Evolutionary conservation across 129 eudicot species (phyloP), one percentile per base, ranked within the genome.

Genomic region (Sambucus nigra): DNA sequence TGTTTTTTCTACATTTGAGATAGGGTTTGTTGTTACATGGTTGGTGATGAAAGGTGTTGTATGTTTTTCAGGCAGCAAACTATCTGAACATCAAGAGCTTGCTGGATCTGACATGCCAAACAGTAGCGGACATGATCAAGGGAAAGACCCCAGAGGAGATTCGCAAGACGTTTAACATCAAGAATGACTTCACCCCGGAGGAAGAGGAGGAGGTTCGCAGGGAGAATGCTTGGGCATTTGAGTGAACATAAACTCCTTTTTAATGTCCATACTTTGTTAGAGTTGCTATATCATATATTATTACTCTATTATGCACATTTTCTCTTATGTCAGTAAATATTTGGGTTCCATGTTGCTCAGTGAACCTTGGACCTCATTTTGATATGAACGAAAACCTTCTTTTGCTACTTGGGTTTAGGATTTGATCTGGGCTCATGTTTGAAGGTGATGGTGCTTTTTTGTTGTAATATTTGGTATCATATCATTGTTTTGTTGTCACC

Each of bases 141-240:
- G 70, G 52, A 21, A 65, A 53, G 63, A 65, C 61, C 5, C 61
- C 60, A 0, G 70, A 65, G 14, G 70, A 65, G 54, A 55, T 65
- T 5, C 35, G 70, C 21, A 55, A 55, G 17, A 53, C 52, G 6
- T 65, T 65, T 18, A 65, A 65, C 70, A 65, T 65, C 38, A 45
- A 55, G 48, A 65, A 65, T 5, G 70, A 65, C 40, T 65, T 65
- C 63, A 65, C 70, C 13, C 55, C 62, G 0, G 70, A 65, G 63
- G 70, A 65, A 28, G 70, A 65, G 23, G 55, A 44, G 46, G 70
- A 42, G 7, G 46, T 65, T 7, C 44, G 70, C 28, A 27, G 47
- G 32, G 70, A 65, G 63, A 55, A 65, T 46, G 63, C 62, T 16
- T 65, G 70, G 70, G 70, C 70, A 4, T 65, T 65, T 16, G 70